Conservation (phyloP, 2,329 filamentous ascomycete genomes). For the Triangularia setosa region DNA sequence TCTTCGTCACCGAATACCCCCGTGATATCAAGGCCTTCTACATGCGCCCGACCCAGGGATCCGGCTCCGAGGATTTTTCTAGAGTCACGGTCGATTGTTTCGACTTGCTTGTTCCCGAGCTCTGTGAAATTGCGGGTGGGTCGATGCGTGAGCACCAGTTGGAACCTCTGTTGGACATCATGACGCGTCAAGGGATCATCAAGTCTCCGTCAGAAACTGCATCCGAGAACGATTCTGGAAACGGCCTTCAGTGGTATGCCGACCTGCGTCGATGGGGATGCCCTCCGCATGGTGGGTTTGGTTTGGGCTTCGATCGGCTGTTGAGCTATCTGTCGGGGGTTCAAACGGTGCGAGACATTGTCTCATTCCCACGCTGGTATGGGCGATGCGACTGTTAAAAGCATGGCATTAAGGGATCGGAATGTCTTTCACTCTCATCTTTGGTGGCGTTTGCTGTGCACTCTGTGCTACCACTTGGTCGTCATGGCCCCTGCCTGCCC, state of each 20-base stretch:
- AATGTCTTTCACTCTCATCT: background rate
- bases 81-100: conserved; percentile 75
- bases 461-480: conserved; percentile 30
- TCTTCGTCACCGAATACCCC: conserved; percentile 96
- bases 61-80: conserved; percentile 3
- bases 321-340: conserved; percentile 80
- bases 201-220: conserved; percentile 26
- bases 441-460: conserved; percentile 6
- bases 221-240: conserved; percentile 19
- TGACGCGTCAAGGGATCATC: conserved; percentile 64
- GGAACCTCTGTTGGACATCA: conserved; percentile 61
- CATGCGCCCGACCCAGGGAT: conserved; percentile 39
- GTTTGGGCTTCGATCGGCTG: conserved; percentile 83
- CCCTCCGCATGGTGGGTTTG: conserved; percentile 87
- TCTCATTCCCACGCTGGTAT: conserved; percentile 76
- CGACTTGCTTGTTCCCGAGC: conserved; percentile 79
- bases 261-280: conserved; percentile 89
- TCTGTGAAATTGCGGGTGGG: conserved; percentile 83
- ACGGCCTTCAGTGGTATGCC: conserved; percentile 74
- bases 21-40: conserved; percentile 85
- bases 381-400: conserved; percentile 57
- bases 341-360: conserved; percentile 77
- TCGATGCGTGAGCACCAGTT: conserved; percentile 84
- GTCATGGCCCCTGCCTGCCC: conserved; percentile 35
- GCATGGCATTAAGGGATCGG: conserved; percentile 6